These are phyloP conservation scores for Conoideocrella luteorostrata DNA, from an alignment of 2,329 filamentous ascomycete species.

Conservation along the genomic window DNA sequence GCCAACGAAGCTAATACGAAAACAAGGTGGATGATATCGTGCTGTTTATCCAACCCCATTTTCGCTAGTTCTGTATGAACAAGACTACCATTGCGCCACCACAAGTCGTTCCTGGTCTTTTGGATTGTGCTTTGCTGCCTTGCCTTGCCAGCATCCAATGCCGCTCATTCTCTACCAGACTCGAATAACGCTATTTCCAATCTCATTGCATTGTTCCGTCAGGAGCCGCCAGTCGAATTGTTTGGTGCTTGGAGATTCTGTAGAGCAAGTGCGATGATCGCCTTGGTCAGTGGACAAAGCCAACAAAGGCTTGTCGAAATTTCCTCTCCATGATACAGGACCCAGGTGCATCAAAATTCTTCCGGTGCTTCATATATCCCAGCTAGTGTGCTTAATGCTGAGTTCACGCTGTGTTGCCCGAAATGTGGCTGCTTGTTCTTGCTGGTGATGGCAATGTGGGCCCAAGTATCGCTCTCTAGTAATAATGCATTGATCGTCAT, in stretches of 20 bases:
- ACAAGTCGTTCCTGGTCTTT: not conserved
- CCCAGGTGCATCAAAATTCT: not conserved
- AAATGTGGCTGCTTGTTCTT: not conserved
- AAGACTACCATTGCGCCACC: conserved; percentile 2
- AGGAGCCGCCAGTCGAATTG: too few relatives aligned
- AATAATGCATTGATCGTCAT: not conserved
- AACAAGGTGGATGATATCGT: not conserved
- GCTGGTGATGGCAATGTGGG: not conserved
- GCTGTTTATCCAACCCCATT: not conserved
- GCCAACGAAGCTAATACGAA: not conserved
- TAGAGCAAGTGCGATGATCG: not conserved
- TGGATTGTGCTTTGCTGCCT: not conserved
- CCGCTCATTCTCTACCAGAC: not conserved
- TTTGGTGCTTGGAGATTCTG: too few relatives aligned
- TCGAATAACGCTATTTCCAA: too few relatives aligned
- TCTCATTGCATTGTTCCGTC: too few relatives aligned
- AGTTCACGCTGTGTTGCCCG: not conserved
- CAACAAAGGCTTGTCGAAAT: too few relatives aligned
- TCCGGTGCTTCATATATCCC: not conserved
- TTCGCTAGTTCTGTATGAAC: not conserved
- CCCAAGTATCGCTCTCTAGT: too few relatives aligned
- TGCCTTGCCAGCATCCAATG: too few relatives aligned
- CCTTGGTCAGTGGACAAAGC: too few relatives aligned
- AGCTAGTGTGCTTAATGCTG: not conserved
- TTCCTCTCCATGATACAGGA: too few relatives aligned